Evolutionary conservation across 352 stramenopile species (phyloP), one percentile per base, ranked within the genome.

Genomic region (Globisporangium solare): DNA sequence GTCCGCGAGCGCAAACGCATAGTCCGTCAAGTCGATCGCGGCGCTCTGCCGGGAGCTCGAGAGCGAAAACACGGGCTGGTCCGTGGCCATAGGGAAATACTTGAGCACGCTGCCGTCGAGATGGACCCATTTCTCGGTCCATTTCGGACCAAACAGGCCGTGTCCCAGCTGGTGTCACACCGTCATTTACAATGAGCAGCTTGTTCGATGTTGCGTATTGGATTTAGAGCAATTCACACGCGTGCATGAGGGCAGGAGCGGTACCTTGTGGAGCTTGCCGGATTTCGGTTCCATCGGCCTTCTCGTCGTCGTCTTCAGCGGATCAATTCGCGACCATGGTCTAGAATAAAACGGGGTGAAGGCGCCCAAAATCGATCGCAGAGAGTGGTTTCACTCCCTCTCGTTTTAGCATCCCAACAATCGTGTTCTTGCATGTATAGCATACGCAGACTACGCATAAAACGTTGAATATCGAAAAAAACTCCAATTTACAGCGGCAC

Each of bases 101-200:
- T 84, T 88, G 63, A 92, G 74, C 61, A 76, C 27, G n/a, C 67
- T 68, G 32, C 74, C 76, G 56, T 92, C 82, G 35, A 89, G 60
- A 40, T 89, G 80, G 6, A 87, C 80, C 83, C 83, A 90, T 50
- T 90, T 92, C 55, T 88, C 83, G 27, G 66, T 89, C 83, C 83
- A 92, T 66, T 87, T 87, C 7, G 76, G 58, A 0, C 83, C 78
- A 54, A 90, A 86, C 13, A 92, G 47, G 0, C 74, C 69, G 5
- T 71, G 69, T 0, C 67, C 66, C 32, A 88, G 68, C 83, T 92
- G 55, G 14, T 3, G 10, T 35, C 27, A 35, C 10, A 11, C 7
- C 27, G 5, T 1, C 27, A 35, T 35, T 35, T 35, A 35, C 27
- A 35, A 10, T 35, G 7, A 35, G 5, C 6, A 35, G 27, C 1